Evolutionary conservation across 805 yeast genomes (phyloP), one percentile per base, ranked within the genome.

Genomic region (Yamadazyma kitorensis): DNA sequence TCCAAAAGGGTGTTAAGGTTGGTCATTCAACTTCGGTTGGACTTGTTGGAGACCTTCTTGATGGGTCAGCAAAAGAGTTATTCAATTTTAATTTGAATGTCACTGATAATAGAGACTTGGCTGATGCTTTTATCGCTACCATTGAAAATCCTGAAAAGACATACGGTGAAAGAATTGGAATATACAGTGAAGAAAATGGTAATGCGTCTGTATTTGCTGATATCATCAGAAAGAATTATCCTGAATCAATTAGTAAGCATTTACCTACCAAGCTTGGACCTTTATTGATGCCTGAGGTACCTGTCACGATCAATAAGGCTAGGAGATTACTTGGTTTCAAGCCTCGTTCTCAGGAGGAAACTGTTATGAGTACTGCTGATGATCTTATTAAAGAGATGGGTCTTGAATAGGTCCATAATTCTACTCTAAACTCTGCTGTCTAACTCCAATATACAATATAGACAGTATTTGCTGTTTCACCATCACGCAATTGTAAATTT

Each of bases 71-170:
- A 4, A 19, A 19, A 11, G 8, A 15, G 5, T 4, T 29, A 11
- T 4, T 29, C 4, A 15, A 30, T 16, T n/a, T 19, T 15, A 27
- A 23, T 18, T 17, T 21, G 12, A 19, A 24, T 19, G 23, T 24
- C 16, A 27, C 42, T 5, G 39, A 39, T 22, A 39, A 34, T 8
- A 24, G 33, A 25, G 42, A 39, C 17, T 17, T 39, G 22, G 24
- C 39, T 9, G 19, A 31, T 3, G 34, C 36, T n/a, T 31, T 39
- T 16, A 34, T 29, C 15, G 31, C 27, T 16, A 18, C 30, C 4
- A 19, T 25, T 6, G 39, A 34, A 17, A 18, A 3, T 2, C 17
- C 16, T 4, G 34, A 34, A 24, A 26, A 29, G 14, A 24, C 36
- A 4, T 32, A 28, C 10, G 39, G 36, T 24, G 31, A 39, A 31